phyloP scores from a whole-genome alignment of 1,284 basidiomycete genomes.

The Peniophora sp. region DNA sequence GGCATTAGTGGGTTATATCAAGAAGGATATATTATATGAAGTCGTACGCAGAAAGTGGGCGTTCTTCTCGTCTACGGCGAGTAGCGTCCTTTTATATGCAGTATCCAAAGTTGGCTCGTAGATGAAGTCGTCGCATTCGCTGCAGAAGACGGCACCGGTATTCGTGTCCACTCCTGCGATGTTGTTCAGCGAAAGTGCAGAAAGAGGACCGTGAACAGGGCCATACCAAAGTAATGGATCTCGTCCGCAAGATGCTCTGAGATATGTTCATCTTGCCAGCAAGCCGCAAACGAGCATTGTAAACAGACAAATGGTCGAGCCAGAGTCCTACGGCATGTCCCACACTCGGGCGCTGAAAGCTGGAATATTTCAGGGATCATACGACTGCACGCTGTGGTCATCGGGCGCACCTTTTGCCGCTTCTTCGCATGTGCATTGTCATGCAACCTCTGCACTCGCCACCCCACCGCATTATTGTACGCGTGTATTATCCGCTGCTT shows the following conservation, averaged over 20 bases:
- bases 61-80: constrained; percentile 42
- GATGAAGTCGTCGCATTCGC: constrained; percentile 51
- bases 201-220: background rate
- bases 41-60: constrained; percentile 32
- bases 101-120: constrained; percentile 37
- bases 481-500: constrained; percentile 21
- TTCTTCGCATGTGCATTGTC: constrained; percentile 28
- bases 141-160: constrained; percentile 52
- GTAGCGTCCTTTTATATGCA: constrained; percentile 26
- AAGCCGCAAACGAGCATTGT: constrained; percentile 70
- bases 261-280: constrained; percentile 57
- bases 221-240: constrained; percentile 66
- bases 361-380: background rate
- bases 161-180: constrained; percentile 46
- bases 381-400: background rate
- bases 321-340: constrained; percentile 49
- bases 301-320: constrained; percentile 74
- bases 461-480: constrained; percentile 30
- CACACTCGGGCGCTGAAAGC: constrained; percentile 51
- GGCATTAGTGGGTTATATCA: too few species aligned
- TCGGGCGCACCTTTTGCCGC: constrained; percentile 32
- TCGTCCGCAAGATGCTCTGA: constrained; percentile 46
- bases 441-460: constrained; percentile 28
- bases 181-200: constrained; percentile 3
- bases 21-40: background rate